Percentiles rank a stretch among this genome's conserved stretches.
Evolutionary conservation across 352 stramenopile species (phyloP).

Genomic region (Phytophthora tubulina): DNA sequence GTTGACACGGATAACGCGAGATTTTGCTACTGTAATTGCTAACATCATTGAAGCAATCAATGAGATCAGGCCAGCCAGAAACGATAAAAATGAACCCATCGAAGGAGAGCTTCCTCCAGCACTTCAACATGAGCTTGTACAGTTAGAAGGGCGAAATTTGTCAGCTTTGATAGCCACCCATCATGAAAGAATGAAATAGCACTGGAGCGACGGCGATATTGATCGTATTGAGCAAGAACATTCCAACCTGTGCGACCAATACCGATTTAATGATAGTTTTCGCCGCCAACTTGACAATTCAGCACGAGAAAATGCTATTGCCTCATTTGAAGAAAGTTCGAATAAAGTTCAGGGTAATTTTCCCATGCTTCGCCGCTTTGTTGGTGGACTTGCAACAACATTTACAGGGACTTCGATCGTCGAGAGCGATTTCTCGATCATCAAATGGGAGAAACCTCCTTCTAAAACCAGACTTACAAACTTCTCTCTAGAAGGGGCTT

Average conservation of each 20-base stretch:
- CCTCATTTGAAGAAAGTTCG: neutral
- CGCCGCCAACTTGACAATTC: neutral
- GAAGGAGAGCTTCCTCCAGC: too few species aligned
- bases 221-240: slow-evolving; percentile 4
- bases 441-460: neutral
- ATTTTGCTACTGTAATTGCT: too few species aligned
- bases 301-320: neutral
- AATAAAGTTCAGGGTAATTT: neutral
- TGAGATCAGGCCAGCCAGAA: too few species aligned
- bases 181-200: neutral
- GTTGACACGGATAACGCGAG: too few species aligned
- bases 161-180: neutral
- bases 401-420: neutral
- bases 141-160: neutral
- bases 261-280: neutral
- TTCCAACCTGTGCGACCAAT: neutral
- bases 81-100: too few species aligned
- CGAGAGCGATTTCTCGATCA: neutral
- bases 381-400: neutral
- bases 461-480: neutral
- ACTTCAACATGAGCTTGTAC: neutral
- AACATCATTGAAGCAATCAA: too few species aligned
- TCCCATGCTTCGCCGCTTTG: neutral
- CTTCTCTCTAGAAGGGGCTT: neutral
- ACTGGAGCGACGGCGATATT: neutral